Evolutionary conservation across 441 rosid species (phyloP), one percentile per base, ranked within the genome.

Genomic region (Populus hybrid): DNA sequence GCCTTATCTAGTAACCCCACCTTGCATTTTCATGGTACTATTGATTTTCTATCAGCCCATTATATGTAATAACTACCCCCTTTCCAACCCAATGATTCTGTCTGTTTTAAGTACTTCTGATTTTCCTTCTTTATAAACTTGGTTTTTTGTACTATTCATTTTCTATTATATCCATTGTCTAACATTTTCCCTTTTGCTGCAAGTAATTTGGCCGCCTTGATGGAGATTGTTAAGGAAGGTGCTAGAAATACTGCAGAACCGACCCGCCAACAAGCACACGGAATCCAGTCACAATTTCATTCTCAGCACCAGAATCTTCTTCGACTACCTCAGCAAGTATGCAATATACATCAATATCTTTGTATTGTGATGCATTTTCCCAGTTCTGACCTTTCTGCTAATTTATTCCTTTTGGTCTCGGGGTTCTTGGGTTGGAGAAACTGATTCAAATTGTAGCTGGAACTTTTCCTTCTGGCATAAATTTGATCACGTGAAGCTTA

Each of bases 211-310:
- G 94, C 89, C 74, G 45, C 70, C 79, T 87, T 95, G 77, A 87
- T 88, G 68, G 96, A 92, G 83, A 90, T 92, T 86, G 89, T 94
- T 26, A 95, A 90, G 84, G 94, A 92, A 73, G 86, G 87, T 56
- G 86, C 87, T 4, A 86, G 89, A 87, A 86, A 73, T 74, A 26
- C 81, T 67, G 79, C 80, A 74, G 92, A 87, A 69, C 91, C 81
- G 79, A 82, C 86, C 68, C 99, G 84, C 80, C 93, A 88, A 75
- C 98, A 90, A 78, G 78, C 86, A 71, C 93, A 88, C 61, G 93
- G 85, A 70, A 81, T 88, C 61, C 98, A 91, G 83, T 79, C 89
- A 74, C 94, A 89, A 72, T 82, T 88, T 82, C 97, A 90, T 84
- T 23, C 90, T 35, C 99, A 90, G 82, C 92, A 89, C 76, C 99